Conservation (phyloP, 495 filamentous ascomycete species). For the Bathelium albidoporum region DNA sequence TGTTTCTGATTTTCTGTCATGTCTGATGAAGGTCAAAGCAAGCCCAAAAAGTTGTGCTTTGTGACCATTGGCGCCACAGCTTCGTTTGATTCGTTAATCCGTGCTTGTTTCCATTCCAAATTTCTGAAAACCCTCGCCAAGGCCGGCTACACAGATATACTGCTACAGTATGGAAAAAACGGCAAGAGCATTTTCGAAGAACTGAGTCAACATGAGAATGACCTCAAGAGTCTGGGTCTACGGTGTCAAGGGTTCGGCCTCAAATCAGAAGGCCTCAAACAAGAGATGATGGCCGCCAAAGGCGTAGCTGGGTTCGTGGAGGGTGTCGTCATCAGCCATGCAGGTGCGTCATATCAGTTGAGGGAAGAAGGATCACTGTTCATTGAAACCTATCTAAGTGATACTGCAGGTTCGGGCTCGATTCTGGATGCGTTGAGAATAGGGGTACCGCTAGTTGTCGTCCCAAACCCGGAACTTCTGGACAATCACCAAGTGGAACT, state of each 20-base stretch:
- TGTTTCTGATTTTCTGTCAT: background rate
- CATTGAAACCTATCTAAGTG: slow-evolving; percentile 9
- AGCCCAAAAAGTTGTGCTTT: slow-evolving; percentile 47
- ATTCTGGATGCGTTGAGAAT: slow-evolving; percentile 69
- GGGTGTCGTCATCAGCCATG: slow-evolving; percentile 78
- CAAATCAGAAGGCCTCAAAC: slow-evolving; percentile 43
- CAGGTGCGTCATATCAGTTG: slow-evolving; percentile 47
- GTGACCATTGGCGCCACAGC: slow-evolving; percentile 91
- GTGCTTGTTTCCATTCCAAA: slow-evolving; percentile 46
- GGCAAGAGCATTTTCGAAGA: slow-evolving; percentile 38
- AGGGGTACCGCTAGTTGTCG: slow-evolving; percentile 63
- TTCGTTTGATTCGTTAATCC: slow-evolving; percentile 60
- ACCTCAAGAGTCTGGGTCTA: background rate
- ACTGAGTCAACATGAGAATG: slow-evolving; percentile 5
- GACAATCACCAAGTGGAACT: slow-evolving; percentile 90
- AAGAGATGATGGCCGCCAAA: slow-evolving; percentile 46
- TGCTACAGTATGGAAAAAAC: slow-evolving; percentile 67
- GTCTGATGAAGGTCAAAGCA: background rate
- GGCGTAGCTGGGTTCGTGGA: slow-evolving; percentile 28
- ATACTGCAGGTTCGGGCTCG: slow-evolving; percentile 65
- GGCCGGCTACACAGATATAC: slow-evolving; percentile 52
- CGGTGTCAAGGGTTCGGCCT: slow-evolving; percentile 30
- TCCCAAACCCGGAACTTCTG: slow-evolving; percentile 72
- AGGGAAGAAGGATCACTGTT: background rate
- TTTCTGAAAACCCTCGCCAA: slow-evolving; percentile 50